Base-by-base conservation (phyloP, 1,284 basidiomycete species). In the Sporisorium exsertum region DNA sequence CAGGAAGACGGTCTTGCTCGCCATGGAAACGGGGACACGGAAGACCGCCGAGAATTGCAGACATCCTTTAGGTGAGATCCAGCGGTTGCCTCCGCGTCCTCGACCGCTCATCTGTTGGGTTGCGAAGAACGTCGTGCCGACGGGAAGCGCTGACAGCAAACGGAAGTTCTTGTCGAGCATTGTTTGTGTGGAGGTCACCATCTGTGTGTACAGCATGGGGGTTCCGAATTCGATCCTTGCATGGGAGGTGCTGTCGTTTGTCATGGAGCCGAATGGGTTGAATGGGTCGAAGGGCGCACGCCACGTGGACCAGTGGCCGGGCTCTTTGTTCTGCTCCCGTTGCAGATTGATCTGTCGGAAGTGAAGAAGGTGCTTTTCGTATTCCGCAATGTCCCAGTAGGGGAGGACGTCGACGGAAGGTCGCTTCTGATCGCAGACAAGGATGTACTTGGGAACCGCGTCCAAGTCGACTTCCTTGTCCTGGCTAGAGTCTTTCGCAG, bases 171-270 rank as follows among this genome's bases (percentile, higher is more conserved):
- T 92, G 83, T 97, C 94, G 1, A 98, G 88, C 90, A 98, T 90
- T 0, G 94, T 96, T 86, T 99, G 96, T 0, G 96, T 99, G 77
- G 93, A 95, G 0, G 94, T 94, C 7, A 98, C 92, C 0, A 91
- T 91, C 86, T 97, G 93, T 26, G 92, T 92, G 79, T 97, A 98
- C 22, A 95, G 82, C 40, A 97, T 83, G 18, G 90, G 88, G 64
- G 94, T 92, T 0, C 95, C 95, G 20, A 86, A 66, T 29, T 66
- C 33, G 4, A 24, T 24, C 24, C 22, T 27, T 16, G n/a, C 16
- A 18, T 10, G 7, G 2, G n/a, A n/a, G 13, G n/a, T 8, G 32
- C 26, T 32, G 42, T 22, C 24, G 18, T n/a, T 16, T 7, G 53
- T n/a, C n/a, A n/a, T 52, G 24, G 59, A 37, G 27, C 55, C 59